phyloP scores from a whole-genome alignment of 2,329 filamentous ascomycete genomes.

The Fusarium palustre region DNA sequence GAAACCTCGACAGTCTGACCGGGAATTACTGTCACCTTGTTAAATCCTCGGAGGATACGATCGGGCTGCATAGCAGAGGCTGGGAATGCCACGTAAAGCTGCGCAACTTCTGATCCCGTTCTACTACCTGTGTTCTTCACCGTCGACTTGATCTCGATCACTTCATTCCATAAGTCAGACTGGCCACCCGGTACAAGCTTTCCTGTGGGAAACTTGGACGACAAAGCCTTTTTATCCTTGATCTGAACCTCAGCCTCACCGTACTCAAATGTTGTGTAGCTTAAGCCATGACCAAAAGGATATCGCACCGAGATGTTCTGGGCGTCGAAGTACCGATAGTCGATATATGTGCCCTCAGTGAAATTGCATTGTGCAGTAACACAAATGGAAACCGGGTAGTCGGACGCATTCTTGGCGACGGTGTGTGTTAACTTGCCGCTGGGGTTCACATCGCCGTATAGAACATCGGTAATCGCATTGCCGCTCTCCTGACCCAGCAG shows the following conservation, averaged over 20 bases:
- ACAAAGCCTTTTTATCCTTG: background rate
- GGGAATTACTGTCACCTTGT: background rate
- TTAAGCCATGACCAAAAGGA: background rate
- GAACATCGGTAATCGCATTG: background rate
- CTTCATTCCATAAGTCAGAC: background rate
- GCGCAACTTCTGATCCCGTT: background rate
- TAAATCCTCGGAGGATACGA: background rate
- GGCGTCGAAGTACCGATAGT: background rate
- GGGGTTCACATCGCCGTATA: background rate
- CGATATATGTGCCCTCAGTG: background rate
- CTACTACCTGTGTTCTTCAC: background rate
- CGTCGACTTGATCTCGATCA: background rate
- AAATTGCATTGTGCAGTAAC: background rate
- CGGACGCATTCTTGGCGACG: background rate
- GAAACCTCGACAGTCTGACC: background rate
- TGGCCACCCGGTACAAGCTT: background rate
- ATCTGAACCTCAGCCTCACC: background rate
- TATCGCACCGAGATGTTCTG: background rate
- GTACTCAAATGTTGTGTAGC: background rate
- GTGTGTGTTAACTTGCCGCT: background rate
- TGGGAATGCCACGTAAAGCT: background rate
- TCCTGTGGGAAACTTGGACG: background rate
- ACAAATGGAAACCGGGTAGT: background rate
- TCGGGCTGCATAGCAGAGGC: background rate
- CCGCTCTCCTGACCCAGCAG: conserved; percentile 72